Conservation (phyloP, 139 green algal species). For the Raphidocelis subcapitata region DNA sequence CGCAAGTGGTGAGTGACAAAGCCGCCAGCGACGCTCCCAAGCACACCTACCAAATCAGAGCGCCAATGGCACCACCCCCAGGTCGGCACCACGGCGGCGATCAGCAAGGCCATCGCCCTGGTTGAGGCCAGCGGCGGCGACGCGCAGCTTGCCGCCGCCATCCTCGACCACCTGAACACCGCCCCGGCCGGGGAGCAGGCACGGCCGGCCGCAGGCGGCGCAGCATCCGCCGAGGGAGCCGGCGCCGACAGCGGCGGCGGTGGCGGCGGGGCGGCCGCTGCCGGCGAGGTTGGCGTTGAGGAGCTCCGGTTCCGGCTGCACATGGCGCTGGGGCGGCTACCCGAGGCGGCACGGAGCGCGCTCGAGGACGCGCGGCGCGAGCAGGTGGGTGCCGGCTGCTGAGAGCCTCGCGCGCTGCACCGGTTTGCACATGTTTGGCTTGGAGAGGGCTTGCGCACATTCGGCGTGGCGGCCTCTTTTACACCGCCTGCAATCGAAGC, state of each 20-base stretch:
- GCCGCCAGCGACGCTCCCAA: too few relatives aligned
- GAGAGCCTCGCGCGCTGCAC: too few relatives aligned
- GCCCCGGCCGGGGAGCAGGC: too few relatives aligned
- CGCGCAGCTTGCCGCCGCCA: too few relatives aligned
- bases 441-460: not conserved
- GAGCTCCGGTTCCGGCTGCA: constrained; percentile 71
- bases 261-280: too few relatives aligned
- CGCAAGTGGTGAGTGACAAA: too few relatives aligned
- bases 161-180: too few relatives aligned
- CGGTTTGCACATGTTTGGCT: too few relatives aligned
- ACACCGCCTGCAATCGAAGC: too few relatives aligned
- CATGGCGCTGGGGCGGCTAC: constrained; percentile 65
- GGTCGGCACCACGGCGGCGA: constrained; percentile 40
- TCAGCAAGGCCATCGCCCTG: constrained; percentile 69
- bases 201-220: too few relatives aligned
- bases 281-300: not conserved
- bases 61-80: not conserved
- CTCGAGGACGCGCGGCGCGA: constrained; percentile 54
- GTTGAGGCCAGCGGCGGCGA: constrained; percentile 36
- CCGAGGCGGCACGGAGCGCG: constrained; percentile 60
- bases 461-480: not conserved
- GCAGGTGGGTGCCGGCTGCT: constrained; percentile 29
- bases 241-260: not conserved
- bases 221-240: constrained; percentile 45
- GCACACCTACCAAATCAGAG: too few relatives aligned